Base-by-base conservation (phyloP, 2,329 filamentous ascomycete genomes). In the Fusarium haematococcum region DNA sequence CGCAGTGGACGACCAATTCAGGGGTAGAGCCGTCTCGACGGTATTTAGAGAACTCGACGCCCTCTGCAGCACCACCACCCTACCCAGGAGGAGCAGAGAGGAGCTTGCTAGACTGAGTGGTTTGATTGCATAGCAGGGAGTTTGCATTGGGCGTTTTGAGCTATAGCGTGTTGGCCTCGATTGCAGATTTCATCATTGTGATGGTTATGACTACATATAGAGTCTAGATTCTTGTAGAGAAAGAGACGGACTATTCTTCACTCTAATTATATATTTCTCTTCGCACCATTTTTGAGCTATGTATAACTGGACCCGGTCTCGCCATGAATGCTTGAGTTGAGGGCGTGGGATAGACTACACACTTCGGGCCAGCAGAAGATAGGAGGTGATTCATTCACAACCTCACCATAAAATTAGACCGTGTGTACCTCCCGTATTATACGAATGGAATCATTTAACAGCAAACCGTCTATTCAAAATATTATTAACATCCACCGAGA, bases 1-100 rank as follows among this genome's bases (percentile, higher is more conserved):
- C 83, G 14, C 73, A 80, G 60, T 86, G 84, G 84, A 71, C 78
- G 37, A 67, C 59, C 41, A 69, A 61, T 33, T n/a, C 52, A 57
- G 68, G 41, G 9, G 27, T 71, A 41, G 35, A 50, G 56, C 48
- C 65, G 37, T 62, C 71, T 50, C 69, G 65, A 11, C 41, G 50
- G 39, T 54, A 67, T 18, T 54, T 70, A 20, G 54, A 65, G 14
- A 18, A 69, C 20, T 20, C 58, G 33, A 60, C 65, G 23, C 67
- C 73, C 27, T 39, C 60, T 23, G 16, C 62, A 32, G 35, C 69
- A 18, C 72, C 72, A 2, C 72, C 72, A 18, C 72, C 72, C 32
- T 74, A 74, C 23, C 48, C 62, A 0, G 64, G 45, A 10, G 39
- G 35, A 54, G 14, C 43, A 41, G 41, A 59, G n/a, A 75, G 71